A percentile compares a stretch with the other conserved stretches of the same genome.
phyloP scores from a whole-genome alignment of 768 basidiomycete genomes.

The Xanthoconium purpureum region DNA sequence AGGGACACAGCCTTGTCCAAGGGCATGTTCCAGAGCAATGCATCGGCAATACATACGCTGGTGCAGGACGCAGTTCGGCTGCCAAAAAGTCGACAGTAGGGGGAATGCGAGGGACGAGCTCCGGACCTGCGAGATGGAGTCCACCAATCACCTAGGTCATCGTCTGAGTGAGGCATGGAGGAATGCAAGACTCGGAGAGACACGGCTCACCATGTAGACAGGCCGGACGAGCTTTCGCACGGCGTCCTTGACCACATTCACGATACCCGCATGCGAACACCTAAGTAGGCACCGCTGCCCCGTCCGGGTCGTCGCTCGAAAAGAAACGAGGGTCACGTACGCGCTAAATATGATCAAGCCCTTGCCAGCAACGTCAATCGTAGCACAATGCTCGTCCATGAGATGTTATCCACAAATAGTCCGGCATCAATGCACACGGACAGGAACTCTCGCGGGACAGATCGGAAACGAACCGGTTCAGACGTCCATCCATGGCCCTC shows the following conservation, averaged over 20 bases:
- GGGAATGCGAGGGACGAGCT: slow-evolving; percentile 57
- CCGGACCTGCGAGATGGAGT: slow-evolving; percentile 75
- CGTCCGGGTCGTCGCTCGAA: not conserved
- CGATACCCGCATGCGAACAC: slow-evolving; percentile 80
- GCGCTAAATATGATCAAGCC: slow-evolving; percentile 83
- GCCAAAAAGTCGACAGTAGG: slow-evolving; percentile 73
- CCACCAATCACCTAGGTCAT: slow-evolving; percentile 69
- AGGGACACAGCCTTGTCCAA: slow-evolving; percentile 77
- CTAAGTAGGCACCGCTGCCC: slow-evolving; percentile 24
- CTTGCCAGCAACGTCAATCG: slow-evolving; percentile 74
- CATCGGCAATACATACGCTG: slow-evolving; percentile 75
- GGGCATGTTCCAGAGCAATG: slow-evolving; percentile 69
- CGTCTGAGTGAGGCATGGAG: not conserved
- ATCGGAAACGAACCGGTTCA: slow-evolving; percentile 45
- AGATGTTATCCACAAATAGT: slow-evolving; percentile 35
- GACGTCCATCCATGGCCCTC: slow-evolving; percentile 42
- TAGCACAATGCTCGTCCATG: slow-evolving; percentile 80
- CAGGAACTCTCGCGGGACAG: slow-evolving; percentile 19
- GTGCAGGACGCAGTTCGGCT: slow-evolving; percentile 54
- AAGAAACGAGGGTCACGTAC: slow-evolving; percentile 41
- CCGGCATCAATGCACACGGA: not conserved
- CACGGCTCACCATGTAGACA: slow-evolving; percentile 61
- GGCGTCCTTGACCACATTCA: slow-evolving; percentile 77
- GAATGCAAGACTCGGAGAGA: too few relatives aligned
- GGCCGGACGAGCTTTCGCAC: slow-evolving; percentile 60